Base-by-base conservation (phyloP, 2,329 filamentous ascomycete genomes). In the Clonostachys rhizophaga region DNA sequence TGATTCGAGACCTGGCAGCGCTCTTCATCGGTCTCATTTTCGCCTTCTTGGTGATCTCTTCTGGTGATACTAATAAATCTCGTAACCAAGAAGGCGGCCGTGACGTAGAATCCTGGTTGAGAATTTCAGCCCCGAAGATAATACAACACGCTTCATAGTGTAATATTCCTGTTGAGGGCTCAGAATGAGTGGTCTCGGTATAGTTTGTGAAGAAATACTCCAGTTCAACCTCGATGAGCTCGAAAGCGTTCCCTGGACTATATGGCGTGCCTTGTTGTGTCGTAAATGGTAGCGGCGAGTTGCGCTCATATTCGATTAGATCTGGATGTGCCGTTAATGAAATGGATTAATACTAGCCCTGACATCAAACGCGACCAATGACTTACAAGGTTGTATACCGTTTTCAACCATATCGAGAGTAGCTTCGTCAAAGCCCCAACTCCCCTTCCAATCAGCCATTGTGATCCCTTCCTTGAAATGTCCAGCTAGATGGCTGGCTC, bases 301-400 rank as follows among this genome's bases (percentile, higher is more conserved):
- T 50, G 1, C 55, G 47, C 9, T 58, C 55, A 5, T 47, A 49
- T 4, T 53, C 52, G 9, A 58, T 58, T 1, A 58, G 40, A n/a
- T 53, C 52, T 54, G 11, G 14, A n/a, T 39, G 11, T 39, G 4
- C 4, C 8, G 24, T 30, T 30, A 30, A 30, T 4, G 1, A 4
- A 30, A 30, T 10, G 24, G 9, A 10, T 30, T 30, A 2, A 16
- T 16, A 30, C 9, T 10, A 10, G 24, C 24, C 24, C 8, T 30
- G 8, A 9, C 8, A 10, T 30, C 24, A 30, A 30, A 10, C 24
- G 24, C 3, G 24, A 10, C 8, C 24, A 42, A 9, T 2, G 5
- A 40, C 59, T 17, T 55, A 68, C 66, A 70, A 1, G 69, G 68
- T n/a, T 66, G 65, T 46, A 71, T 68, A 13, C 65, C 59, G 42